A percentile compares a stretch with the other conserved stretches of the same genome.
Conservation (phyloP, 306 rosid species). For the Hippophae rhamnoides region DNA sequence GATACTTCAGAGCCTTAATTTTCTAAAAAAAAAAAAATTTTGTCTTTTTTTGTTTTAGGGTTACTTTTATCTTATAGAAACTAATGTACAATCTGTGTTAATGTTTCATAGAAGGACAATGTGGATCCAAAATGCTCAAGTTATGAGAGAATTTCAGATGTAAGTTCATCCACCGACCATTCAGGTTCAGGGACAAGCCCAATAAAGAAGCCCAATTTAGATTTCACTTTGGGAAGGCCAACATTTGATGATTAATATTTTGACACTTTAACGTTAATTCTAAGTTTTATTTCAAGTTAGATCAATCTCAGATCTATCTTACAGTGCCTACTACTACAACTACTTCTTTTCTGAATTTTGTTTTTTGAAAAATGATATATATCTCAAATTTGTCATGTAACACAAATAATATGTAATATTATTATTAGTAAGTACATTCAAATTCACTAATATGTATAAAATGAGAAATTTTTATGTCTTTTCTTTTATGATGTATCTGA, state of each 20-base stretch:
- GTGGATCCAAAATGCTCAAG: constrained; percentile 69
- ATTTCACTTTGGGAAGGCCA: constrained; percentile 80
- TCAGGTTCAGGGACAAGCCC: constrained; percentile 58
- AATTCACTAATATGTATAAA: too few relatives aligned
- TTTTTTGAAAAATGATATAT: too few relatives aligned
- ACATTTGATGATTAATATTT: constrained; percentile 19
- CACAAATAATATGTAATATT: too few relatives aligned
- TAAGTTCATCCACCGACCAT: constrained; percentile 63
- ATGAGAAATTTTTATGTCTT: too few relatives aligned
- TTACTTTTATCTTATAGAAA: not conserved
- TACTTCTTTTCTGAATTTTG: constrained; percentile 18
- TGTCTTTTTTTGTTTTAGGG: not conserved
- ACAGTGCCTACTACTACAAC: not conserved
- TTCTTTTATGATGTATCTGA: constrained; percentile 25
- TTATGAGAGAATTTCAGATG: constrained; percentile 72
- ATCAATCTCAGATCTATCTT: too few relatives aligned
- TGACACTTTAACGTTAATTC: too few relatives aligned
- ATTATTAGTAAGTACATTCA: too few relatives aligned
- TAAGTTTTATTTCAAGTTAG: too few relatives aligned
- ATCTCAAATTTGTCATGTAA: too few relatives aligned
- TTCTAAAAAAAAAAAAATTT: too few relatives aligned
- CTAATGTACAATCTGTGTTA: not conserved
- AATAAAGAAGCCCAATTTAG: constrained; percentile 62
- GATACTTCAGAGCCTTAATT: too few relatives aligned
- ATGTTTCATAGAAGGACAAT: constrained; percentile 34